phyloP scores from a whole-genome alignment of 2,329 filamentous ascomycete genomes.

The Cytospora paraplurivora region DNA sequence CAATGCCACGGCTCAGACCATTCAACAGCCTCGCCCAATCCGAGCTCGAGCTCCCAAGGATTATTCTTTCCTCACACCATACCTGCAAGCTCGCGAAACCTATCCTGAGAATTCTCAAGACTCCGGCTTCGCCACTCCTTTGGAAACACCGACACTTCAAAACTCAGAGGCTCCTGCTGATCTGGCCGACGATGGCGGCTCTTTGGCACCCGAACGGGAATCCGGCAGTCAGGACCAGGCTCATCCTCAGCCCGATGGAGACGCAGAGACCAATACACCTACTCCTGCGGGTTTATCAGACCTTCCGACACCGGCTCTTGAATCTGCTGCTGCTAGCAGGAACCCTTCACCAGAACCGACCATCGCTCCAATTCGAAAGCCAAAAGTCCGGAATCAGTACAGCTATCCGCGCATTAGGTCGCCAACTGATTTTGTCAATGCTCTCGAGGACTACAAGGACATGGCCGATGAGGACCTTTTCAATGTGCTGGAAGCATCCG shows the following conservation, averaged over 20 bases:
- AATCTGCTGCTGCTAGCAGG: constrained; percentile 25
- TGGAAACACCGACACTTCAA: constrained; percentile 22
- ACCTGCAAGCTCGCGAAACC: constrained; percentile 17
- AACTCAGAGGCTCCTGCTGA: constrained; percentile 23
- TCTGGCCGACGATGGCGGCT: constrained; percentile 18
- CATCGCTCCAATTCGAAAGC: constrained; percentile 26
- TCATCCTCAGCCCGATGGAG: constrained; percentile 20
- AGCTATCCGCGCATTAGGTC: constrained; percentile 54
- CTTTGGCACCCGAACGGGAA: constrained; percentile 18
- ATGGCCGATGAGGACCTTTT: constrained; percentile 51
- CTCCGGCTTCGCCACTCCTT: constrained; percentile 19
- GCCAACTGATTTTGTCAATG: constrained; percentile 50
- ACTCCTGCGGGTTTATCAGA: constrained; percentile 33
- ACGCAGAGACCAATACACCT: constrained; percentile 25
- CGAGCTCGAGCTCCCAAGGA: constrained; percentile 19
- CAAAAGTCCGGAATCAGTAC: constrained; percentile 40
- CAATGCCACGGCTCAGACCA: background rate
- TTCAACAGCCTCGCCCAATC: constrained; percentile 22
- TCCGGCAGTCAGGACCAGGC: constrained; percentile 18
- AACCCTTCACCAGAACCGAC: constrained; percentile 25
- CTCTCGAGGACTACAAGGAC: constrained; percentile 53
- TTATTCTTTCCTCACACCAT: constrained; percentile 26
- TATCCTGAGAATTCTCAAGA: constrained; percentile 26
- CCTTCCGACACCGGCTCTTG: constrained; percentile 22
- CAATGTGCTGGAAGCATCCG: constrained; percentile 47